phyloP scores from a whole-genome alignment of 805 yeast species.

The Hanseniaspora jakobsenii region DNA sequence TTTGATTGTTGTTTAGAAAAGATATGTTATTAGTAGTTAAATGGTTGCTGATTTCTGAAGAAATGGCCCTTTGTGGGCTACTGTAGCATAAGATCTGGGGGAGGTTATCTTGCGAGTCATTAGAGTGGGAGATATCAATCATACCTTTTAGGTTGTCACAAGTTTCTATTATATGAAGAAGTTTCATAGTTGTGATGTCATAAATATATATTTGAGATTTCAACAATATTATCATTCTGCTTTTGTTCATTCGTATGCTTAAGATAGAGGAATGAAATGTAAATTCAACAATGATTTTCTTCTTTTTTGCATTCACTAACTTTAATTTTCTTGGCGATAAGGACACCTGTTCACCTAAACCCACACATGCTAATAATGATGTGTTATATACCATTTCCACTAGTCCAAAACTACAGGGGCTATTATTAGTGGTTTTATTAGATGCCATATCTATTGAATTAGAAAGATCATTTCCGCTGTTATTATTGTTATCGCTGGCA shows the following conservation, averaged over 20 bases:
- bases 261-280: conserved; percentile 53
- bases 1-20: conserved; percentile 16
- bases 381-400: conserved; percentile 72
- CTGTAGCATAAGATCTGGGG: conserved; percentile 47
- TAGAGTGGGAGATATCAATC: conserved; percentile 46
- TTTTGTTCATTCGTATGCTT: conserved; percentile 52
- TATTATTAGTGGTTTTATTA: conserved; percentile 28
- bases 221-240: conserved; percentile 49
- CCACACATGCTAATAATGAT: conserved; percentile 60
- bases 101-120: conserved; percentile 36
- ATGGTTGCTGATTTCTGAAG: conserved; percentile 26
- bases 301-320: conserved; percentile 65
- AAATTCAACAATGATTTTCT: conserved; percentile 53
- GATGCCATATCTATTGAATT: neutral
- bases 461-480: neutral
- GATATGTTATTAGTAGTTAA: conserved; percentile 26
- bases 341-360: conserved; percentile 52
- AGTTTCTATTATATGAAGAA: conserved; percentile 45
- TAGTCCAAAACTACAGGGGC: conserved; percentile 51
- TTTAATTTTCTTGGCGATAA: conserved; percentile 71
- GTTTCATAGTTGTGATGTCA: conserved; percentile 58
- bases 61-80: conserved; percentile 50
- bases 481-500: neutral
- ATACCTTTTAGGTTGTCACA: conserved; percentile 42
- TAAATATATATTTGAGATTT: conserved; percentile 58